Evolutionary conservation across 1,284 basidiomycete genomes (phyloP), one percentile per base, ranked within the genome.

Genomic region (Leccinum solheimii): DNA sequence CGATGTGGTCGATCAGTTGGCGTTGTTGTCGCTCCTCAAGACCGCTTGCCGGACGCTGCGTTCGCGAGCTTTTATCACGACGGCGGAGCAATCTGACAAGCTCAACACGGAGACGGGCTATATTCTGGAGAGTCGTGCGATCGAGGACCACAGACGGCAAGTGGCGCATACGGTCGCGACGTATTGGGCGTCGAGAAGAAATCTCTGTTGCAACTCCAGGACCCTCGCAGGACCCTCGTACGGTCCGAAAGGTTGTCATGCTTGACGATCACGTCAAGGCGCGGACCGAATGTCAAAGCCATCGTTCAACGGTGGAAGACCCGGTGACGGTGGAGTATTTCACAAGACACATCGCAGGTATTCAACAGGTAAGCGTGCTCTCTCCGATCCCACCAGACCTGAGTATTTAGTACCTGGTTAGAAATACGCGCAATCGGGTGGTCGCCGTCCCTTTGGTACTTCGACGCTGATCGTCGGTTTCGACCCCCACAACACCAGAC

Each of bases 171-270:
- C 27, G 27, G 27, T 27, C 27, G 27, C 27, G 27, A 27, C 27
- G 95, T 99, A 4, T 84, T 99, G 27, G 97, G 97, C 58, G 97
- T 99, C 21, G 97, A 99, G 83, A 99, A 99, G 89, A 99, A 98
- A 79, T 95, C 94, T 0, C 88, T 98, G 16, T 83, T 98, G 27
- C 97, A 99, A 77, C 85, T 99, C 8, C 27, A 30, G 27, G 27
- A 30, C 27, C 27, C 27, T 30, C 27, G 27, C 97, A 99, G 82
- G 97, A 99, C 79, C 93, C 97, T 10, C 85, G 97, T 60, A 99
- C 97, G 1, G 95, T 99, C 16, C 85, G 97, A 62, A 99, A 99
- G 77, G 97, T 98, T 11, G 97, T 94, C 64, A 97, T 98, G 94
- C 81, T 99, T 50, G 97, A 99, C 73, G 97, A 99, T 74, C 97